phyloP scores from a whole-genome alignment of 768 basidiomycete species.

The Pleurotus pulmonarius region DNA sequence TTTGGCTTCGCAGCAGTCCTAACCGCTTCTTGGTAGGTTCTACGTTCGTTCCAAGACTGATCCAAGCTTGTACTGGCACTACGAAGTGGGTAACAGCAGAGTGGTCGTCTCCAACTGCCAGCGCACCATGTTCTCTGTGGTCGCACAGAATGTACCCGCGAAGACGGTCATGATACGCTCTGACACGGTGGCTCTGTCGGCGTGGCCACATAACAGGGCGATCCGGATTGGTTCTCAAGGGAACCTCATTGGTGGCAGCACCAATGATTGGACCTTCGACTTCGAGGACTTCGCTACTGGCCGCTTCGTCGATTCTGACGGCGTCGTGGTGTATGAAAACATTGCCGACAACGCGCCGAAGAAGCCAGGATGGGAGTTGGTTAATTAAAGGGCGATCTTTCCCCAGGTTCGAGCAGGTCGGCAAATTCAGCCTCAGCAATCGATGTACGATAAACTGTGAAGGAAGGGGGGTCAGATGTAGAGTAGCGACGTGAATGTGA shows the following conservation, averaged over 20 bases:
- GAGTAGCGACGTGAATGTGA: too few relatives aligned
- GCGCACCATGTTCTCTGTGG: not conserved
- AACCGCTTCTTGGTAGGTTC: not conserved
- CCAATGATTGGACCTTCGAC: not conserved
- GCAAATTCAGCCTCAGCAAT: too few relatives aligned
- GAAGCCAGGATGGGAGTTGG: not conserved
- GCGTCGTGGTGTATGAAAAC: not conserved
- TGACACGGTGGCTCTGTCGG: too few relatives aligned
- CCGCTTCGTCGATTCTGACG: not conserved
- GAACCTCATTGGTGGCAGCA: too few relatives aligned
- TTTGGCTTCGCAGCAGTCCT: not conserved
- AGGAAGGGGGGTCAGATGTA: too few relatives aligned
- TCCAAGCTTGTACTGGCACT: not conserved
- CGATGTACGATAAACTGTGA: too few relatives aligned
- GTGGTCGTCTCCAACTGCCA: not conserved
- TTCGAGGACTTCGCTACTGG: not conserved
- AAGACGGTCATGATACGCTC: not conserved
- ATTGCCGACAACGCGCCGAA: not conserved
- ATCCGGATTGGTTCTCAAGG: too few relatives aligned
- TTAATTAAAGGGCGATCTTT: not conserved
- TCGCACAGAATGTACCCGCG: not conserved
- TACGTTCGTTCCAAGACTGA: not conserved
- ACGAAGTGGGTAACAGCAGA: not conserved
- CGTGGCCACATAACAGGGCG: too few relatives aligned
- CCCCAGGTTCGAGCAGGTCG: not conserved